Base-by-base conservation (phyloP, 257 asterid genomes). In the Solanum sparsipilum region DNA sequence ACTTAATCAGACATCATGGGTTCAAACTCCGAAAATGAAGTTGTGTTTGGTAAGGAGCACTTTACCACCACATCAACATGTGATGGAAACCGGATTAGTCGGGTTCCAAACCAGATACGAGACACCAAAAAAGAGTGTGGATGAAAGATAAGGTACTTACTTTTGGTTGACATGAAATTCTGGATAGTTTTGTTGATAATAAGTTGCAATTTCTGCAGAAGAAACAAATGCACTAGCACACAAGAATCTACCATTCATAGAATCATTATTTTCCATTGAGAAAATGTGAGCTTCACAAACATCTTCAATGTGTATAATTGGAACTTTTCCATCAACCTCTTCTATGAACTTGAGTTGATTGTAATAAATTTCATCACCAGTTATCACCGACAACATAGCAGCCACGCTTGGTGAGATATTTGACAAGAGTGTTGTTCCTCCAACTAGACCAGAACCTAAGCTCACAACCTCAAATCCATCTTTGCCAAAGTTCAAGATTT, bases 221-320 rank as follows among this genome's bases (percentile, higher is more conserved):
- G 88, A 76, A 89, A 86, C 76, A 21, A 85, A 41, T 7, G 44
- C 39, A 52, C 88, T 84, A 41, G 90, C 92, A 82, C 91, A 89
- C 21, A 90, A 23, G 85, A 89, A 89, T 35, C 91, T 87, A 44
- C 90, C 92, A 79, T 35, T 56, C 23, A 87, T 41, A 46, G 29
- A 21, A 9, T 72, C 79, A 32, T 21, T 48, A 73, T 41, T 38
- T 87, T 91, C 90, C n/a, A 91, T 58, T 81, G 89, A 82, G 36
- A 91, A 91, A 86, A 91, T 86, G 8, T 88, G 91, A 13, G 92
- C 90, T 48, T 87, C 90, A 65, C 91, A 87, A 4, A 91, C 90
- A 89, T 91, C 91, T 9, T 91, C 90, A 86, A 91, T 81, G 38
- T 91, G 92, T 18, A 89, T 79, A 23, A 87, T 6, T 13, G 90